Base-by-base conservation (phyloP, 1,139 yeast genomes). In the Arxiozyma bovina region DNA sequence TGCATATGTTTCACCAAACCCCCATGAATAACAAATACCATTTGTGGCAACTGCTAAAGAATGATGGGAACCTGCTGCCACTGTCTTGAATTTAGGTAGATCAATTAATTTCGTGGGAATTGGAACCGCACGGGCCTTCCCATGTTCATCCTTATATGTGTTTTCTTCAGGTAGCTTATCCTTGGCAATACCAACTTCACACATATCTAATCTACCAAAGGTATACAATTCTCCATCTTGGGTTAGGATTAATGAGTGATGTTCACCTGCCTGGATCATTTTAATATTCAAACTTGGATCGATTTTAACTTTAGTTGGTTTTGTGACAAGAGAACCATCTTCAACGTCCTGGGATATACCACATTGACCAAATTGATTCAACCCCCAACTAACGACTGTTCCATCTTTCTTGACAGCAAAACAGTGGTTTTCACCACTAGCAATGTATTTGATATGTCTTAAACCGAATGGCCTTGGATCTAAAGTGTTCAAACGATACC, bases 361-460 rank as follows among this genome's bases (percentile, higher is more conserved):
- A 75, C 97, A 89, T 73, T 93, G 99, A 21, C 99, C 98, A 67
- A 82, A 93, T 70, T 93, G 96, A 69, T 93, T 94, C 63, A 93
- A 77, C 6, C 99, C 99, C 99, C 99, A 93, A 2, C 93, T 79
- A 61, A 78, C 79, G 0, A 93, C 88, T 45, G 78, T 77, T 51
- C 86, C 89, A 43, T 82, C 79, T 40, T 77, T 76, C 59, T 87
- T 87, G 59, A 93, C 80, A 7, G 99, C 99, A 76, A 93, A 91
- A 61, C 96, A 87, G 68, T 91, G 98, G 73, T 86, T 93, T 66
- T 93, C 98, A 54, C 99, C 99, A 60, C 93, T 83, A 6, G 96
- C 93, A 62, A 93, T 82, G 65, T 80, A 83, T 63, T 81, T 85
- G 62, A 91, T 80, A 61, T 87, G 82, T 63, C 81, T 85, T 58